phyloP scores from a whole-genome alignment of 176 grass and related monocot species.

The Rhynchospora tenuis region DNA sequence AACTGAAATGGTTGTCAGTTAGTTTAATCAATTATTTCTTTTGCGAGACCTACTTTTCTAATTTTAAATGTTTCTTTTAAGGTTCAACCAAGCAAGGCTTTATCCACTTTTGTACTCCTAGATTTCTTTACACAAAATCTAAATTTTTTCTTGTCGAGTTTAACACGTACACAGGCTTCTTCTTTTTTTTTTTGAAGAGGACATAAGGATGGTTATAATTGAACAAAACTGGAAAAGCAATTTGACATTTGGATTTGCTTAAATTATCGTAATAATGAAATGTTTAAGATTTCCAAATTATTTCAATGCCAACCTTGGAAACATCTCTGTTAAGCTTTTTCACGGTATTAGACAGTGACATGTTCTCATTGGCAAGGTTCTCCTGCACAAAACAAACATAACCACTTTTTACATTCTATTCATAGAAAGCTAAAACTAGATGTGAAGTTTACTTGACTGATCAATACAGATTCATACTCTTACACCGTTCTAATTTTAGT shows the following conservation, averaged over 20 bases:
- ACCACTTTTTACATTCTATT: neutral
- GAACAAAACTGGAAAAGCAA: neutral
- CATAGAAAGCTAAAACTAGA: neutral
- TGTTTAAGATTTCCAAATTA: neutral
- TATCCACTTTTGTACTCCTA: neutral
- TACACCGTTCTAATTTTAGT: neutral
- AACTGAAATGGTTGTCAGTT: slow-evolving; percentile 37
- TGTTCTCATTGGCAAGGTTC: slow-evolving; percentile 55
- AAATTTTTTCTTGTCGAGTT: neutral
- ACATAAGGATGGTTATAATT: neutral
- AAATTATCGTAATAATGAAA: neutral
- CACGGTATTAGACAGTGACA: slow-evolving; percentile 53
- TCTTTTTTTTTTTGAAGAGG: too few relatives aligned
- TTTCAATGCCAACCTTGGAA: slow-evolving; percentile 44
- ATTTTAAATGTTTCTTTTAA: neutral
- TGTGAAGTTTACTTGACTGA: neutral
- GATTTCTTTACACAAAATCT: neutral
- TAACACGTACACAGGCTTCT: neutral
- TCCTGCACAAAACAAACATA: slow-evolving; percentile 42
- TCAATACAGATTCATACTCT: too few relatives aligned
- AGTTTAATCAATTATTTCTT: neutral
- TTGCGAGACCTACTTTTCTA: neutral
- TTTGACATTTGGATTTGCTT: neutral
- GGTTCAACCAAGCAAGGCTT: neutral
- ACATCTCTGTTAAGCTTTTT: slow-evolving; percentile 76